Conservation (phyloP, 257 asterid genomes). For the Knoxia roxburghii region DNA sequence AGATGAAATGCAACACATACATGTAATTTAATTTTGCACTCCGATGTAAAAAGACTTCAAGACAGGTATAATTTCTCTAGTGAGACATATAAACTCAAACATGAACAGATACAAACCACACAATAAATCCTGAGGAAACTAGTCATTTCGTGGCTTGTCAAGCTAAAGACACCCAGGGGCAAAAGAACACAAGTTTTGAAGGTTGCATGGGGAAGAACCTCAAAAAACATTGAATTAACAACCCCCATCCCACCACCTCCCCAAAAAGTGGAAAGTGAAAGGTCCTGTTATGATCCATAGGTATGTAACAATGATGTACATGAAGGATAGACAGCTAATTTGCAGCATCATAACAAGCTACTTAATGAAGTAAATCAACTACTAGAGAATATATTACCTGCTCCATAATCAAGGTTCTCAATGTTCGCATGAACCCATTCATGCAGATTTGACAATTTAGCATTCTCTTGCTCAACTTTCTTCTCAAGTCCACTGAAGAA, state of each 20-base stretch:
- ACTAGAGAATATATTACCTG: slow-evolving; percentile 49
- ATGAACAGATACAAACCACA: neutral
- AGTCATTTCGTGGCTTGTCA: neutral
- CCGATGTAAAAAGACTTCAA: neutral
- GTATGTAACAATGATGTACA: neutral
- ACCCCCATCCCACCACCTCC: neutral
- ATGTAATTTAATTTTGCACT: neutral
- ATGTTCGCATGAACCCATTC: slow-evolving; percentile 82
- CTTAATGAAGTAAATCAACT: slow-evolving; percentile 4
- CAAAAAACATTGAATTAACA: neutral
- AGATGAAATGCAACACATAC: neutral
- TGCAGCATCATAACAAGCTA: neutral
- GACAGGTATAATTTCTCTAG: neutral
- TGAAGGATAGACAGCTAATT: neutral
- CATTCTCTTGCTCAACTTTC: slow-evolving; percentile 73
- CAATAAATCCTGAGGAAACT: neutral
- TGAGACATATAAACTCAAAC: neutral
- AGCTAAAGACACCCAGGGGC: neutral
- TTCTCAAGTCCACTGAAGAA: slow-evolving; percentile 88
- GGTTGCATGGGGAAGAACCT: neutral
- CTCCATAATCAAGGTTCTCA: slow-evolving; percentile 93
- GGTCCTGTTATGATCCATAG: neutral
- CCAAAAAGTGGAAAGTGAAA: neutral
- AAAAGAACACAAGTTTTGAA: neutral
- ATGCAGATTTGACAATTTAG: slow-evolving; percentile 62